Percentiles rank a stretch among this genome's conserved stretches.
phyloP scores from a whole-genome alignment of 2,329 filamentous ascomycete species.

The Colletotrichum sp. region DNA sequence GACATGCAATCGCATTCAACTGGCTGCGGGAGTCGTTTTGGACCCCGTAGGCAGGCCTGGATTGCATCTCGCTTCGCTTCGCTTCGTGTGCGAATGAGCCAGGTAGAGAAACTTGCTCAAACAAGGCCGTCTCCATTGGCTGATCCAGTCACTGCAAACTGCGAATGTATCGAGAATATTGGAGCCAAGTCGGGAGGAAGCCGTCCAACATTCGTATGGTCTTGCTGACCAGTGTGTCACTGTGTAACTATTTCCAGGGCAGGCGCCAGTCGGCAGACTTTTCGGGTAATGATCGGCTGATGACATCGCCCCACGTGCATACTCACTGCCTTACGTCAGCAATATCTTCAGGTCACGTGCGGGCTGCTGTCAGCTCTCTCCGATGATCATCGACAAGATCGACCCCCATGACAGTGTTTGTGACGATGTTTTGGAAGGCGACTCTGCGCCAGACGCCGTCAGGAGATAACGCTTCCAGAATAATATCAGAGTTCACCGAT shows the following conservation, averaged over 20 bases:
- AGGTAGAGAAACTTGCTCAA: neutral
- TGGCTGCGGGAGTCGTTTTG: neutral
- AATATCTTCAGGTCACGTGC: neutral
- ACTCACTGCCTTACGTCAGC: neutral
- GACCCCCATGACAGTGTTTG: neutral
- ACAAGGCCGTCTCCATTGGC: neutral
- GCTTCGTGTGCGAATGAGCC: neutral
- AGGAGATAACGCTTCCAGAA: neutral
- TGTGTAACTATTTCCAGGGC: neutral
- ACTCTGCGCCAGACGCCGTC: neutral
- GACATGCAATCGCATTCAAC: neutral
- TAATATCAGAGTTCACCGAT: neutral
- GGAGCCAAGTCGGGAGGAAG: neutral
- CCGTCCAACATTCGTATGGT: no score
- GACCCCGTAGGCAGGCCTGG: neutral
- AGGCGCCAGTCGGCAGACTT: neutral
- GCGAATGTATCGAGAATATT: neutral
- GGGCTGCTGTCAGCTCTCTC: neutral
- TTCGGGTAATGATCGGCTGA: neutral
- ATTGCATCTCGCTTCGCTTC: neutral
- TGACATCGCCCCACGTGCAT: neutral
- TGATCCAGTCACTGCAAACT: neutral
- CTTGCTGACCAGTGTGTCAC: neutral
- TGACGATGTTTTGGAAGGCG: neutral
- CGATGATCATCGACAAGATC: neutral